Percentiles rank a stretch among this genome's conserved stretches.
These are phyloP conservation scores for Verticillium nubilum DNA, from an alignment of 2,329 filamentous ascomycete species.

Conservation along the genomic window DNA sequence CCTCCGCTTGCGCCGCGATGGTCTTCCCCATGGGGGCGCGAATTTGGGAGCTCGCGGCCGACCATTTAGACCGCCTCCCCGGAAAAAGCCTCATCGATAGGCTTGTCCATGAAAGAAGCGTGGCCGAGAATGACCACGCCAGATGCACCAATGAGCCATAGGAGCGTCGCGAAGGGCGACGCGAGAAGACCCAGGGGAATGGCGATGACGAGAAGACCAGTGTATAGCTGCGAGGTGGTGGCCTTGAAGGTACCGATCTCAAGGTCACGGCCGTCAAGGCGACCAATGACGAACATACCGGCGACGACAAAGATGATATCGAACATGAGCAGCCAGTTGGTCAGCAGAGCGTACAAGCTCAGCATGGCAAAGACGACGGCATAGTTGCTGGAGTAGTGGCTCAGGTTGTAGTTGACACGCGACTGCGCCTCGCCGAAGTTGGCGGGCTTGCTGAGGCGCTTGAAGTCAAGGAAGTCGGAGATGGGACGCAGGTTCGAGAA, in stretches of 20 bases:
- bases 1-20: slow-evolving; percentile 81
- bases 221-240: slow-evolving; percentile 91
- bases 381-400: slow-evolving; percentile 99
- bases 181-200: slow-evolving; percentile 82
- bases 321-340: slow-evolving; percentile 81
- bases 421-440: slow-evolving; percentile 89
- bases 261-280: slow-evolving; percentile 82
- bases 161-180: slow-evolving; percentile 75
- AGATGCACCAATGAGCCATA: slow-evolving; percentile 95
- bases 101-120: slow-evolving; percentile 94
- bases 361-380: slow-evolving; percentile 90
- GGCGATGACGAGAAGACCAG: slow-evolving; percentile 73
- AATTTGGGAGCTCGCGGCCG: slow-evolving; percentile 97
- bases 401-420: slow-evolving; percentile 93
- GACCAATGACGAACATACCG: slow-evolving; percentile 88
- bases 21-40: slow-evolving; percentile 99
- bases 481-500: slow-evolving; percentile 91
- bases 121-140: slow-evolving; percentile 93
- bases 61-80: slow-evolving; percentile 99
- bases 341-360: slow-evolving; percentile 89
- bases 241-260: slow-evolving; percentile 78
- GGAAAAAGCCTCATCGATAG: slow-evolving; percentile 99
- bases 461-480: slow-evolving; percentile 91
- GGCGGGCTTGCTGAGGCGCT: slow-evolving; percentile 88
- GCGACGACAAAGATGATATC: slow-evolving; percentile 83